Base-by-base conservation (phyloP, 2,329 filamentous ascomycete species). In the Penicillium sp. region DNA sequence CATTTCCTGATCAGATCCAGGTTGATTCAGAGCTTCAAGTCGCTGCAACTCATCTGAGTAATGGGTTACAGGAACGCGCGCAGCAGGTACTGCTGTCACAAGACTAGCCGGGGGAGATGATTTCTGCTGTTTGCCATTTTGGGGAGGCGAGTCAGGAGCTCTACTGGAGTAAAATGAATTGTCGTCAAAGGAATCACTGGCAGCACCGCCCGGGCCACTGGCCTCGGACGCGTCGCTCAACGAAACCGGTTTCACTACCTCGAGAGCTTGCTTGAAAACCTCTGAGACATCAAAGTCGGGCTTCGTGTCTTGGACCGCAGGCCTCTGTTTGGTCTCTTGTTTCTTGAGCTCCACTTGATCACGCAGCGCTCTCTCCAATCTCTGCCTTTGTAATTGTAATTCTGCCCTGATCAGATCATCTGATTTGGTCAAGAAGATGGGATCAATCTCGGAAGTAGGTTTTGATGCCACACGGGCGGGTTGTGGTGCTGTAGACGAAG, bases 101-200 rank as follows among this genome's bases (percentile, higher is more conserved):
- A 67, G 57, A 50, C 65, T 61, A 56, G 66, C 64, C 35, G 60
- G 62, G 23, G 69, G 61, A 47, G 70, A 70, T 26, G 63, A 58
- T 44, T 67, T 65, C 51, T 61, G 66, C 44, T 67, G 69, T 14
- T 70, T 68, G 50, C 70, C 72, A 36, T 75, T 72, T 58, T 80
- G 78, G 70, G 82, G 79, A 60, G 61, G 60, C 19, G 91, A 96
- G 71, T 92, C 89, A 78, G 92, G 87, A 60, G 82, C 83, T 77
- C 88, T 90, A 76, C 92, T 97, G 62, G 93, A 97, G 79, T 97
- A 97, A 74, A 96, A 96, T 38, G 91, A 94, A 69, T 95, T 91
- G 71, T 95, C 88, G 75, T 97, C 91, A 76, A 91, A 90, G 34
- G 90, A 94, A 73, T 93, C 90, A 81, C 81, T 89, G 16, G 48